Evolutionary conservation across 495 filamentous ascomycete species (phyloP).

Genomic region (Aspergillus egyptiacus): DNA sequence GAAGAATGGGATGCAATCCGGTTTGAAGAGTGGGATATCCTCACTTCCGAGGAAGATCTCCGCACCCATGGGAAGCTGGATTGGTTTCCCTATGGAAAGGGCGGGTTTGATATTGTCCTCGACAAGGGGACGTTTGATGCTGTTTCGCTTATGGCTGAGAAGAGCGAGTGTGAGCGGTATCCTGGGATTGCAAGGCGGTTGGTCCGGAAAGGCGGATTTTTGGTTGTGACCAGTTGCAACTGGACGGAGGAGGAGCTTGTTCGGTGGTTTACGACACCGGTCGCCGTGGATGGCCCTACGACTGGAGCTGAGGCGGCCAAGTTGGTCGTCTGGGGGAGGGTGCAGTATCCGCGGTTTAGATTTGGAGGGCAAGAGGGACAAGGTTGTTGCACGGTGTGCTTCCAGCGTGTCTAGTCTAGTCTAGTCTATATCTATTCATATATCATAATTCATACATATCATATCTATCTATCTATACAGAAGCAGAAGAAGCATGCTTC

Average conservation of each 20-base stretch:
- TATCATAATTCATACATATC: neutral
- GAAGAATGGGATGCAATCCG: slow-evolving; percentile 34
- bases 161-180: slow-evolving; percentile 61
- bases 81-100: slow-evolving; percentile 29
- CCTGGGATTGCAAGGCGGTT: slow-evolving; percentile 55
- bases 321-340: slow-evolving; percentile 54
- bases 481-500: slow-evolving; percentile 9
- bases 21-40: slow-evolving; percentile 75
- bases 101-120: slow-evolving; percentile 76
- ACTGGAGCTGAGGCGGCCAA: slow-evolving; percentile 3
- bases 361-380: slow-evolving; percentile 85
- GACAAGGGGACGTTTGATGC: slow-evolving; percentile 99
- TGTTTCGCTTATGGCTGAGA: slow-evolving; percentile 59
- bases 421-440: neutral
- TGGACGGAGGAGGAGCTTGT: slow-evolving; percentile 90
- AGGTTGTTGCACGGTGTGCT: slow-evolving; percentile 78
- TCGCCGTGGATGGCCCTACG: slow-evolving; percentile 7
- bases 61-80: slow-evolving; percentile 20
- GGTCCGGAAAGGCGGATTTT: slow-evolving; percentile 61
- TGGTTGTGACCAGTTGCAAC: slow-evolving; percentile 92
- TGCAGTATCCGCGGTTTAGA: slow-evolving; percentile 76
- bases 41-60: slow-evolving; percentile 41
- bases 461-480: neutral
- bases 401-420: slow-evolving; percentile 33
- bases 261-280: slow-evolving; percentile 60